Conservation (phyloP, 2,329 filamentous ascomycete genomes). For the Cordyceps fumosorosea region DNA sequence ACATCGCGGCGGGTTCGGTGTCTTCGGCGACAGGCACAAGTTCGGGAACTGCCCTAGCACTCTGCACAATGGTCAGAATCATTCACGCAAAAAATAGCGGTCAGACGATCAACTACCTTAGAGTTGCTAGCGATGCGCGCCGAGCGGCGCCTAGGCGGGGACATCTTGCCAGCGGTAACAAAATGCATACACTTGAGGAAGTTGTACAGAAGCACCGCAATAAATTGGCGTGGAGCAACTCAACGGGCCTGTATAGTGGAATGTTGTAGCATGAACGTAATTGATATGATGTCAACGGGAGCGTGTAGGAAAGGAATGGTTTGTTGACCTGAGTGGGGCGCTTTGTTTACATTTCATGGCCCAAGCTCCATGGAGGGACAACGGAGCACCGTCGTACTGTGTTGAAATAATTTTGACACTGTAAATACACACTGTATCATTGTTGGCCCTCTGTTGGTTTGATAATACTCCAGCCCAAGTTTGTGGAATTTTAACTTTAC, state of each 20-base stretch:
- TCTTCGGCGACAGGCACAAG: slow-evolving; percentile 39
- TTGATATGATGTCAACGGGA: slow-evolving; percentile 19
- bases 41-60: slow-evolving; percentile 27
- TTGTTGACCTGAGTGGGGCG: slow-evolving; percentile 19
- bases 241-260: slow-evolving; percentile 8
- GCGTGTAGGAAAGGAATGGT: slow-evolving; percentile 10
- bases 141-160: slow-evolving; percentile 37
- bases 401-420: not conserved
- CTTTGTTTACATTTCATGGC: slow-evolving; percentile 22
- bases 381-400: slow-evolving; percentile 9
- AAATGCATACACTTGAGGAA: slow-evolving; percentile 11
- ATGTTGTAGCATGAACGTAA: slow-evolving; percentile 14
- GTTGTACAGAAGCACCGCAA: not conserved
- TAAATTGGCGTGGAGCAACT: slow-evolving; percentile 12
- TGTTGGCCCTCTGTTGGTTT: too few relatives aligned
- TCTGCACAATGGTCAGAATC: not conserved
- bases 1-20: slow-evolving; percentile 24
- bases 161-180: slow-evolving; percentile 26
- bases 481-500: too few relatives aligned
- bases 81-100: not conserved
- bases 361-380: slow-evolving; percentile 13
- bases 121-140: slow-evolving; percentile 34
- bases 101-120: slow-evolving; percentile 28
- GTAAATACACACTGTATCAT: not conserved
- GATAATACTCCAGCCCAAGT: too few relatives aligned